Evolutionary conservation across 2,329 filamentous ascomycete species (phyloP), one percentile per base, ranked within the genome.

Genomic region (Ophiostoma pallidulum): DNA sequence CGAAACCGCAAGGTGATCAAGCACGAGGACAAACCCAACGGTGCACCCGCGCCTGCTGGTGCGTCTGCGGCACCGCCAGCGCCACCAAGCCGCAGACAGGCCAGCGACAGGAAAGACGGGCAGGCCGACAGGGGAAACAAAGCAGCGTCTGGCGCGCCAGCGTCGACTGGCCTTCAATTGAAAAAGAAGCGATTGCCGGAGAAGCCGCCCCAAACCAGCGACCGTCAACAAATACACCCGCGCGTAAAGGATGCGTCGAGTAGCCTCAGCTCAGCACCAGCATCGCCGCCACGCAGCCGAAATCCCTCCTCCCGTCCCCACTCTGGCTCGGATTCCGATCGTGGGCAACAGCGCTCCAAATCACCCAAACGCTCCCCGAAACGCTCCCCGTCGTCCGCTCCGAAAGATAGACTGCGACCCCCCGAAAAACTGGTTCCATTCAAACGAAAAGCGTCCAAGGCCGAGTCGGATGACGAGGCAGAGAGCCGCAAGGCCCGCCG

Each of bases 11-110:
- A 82, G 63, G 68, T 77, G 40, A 73, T 76, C 57, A 82, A 81
- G 60, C 77, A 82, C 54, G 80, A 83, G 59, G 77, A 81, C 58
- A 74, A 70, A 57, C 77, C 73, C 56, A 78, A 80, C 49, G 70
- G 72, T 48, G 77, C 26, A 6, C 31, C 52, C 6, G 32, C 45
- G 8, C 37, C 42, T 6, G 19, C 50, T 14, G 10, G 37, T 13
- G 31, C 26, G 18, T 26, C 36, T 13, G 6, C 28, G 10, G 44
- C n/a, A n/a, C n/a, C 24, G 20, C 19, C 24, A 4, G 14, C 18
- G 3, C 16, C 43, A 10, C 10, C 28, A 4, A 41, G n/a, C 16
- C 55, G 49, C 19, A 54, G 51, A 18, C 50, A 46, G 13, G n/a
- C 12, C 8, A 24, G 41, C 5, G 52, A 56, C 48, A 47, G 58